Conservation (phyloP, 768 basidiomycete genomes). For the Tylopilus rubrobrunneus region DNA sequence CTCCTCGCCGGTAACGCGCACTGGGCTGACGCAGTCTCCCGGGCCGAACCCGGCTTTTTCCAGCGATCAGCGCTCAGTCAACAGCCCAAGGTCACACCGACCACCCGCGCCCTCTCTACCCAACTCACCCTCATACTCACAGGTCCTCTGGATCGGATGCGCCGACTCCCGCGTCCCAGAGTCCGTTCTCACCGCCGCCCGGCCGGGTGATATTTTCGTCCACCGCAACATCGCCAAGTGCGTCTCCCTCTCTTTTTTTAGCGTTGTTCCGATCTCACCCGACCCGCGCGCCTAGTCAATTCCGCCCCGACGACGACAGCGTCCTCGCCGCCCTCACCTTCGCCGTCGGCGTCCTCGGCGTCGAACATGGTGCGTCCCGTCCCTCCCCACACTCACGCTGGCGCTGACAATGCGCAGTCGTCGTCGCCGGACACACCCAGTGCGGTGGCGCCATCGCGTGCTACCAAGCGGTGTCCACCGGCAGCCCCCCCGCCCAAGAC, state of each 20-base stretch:
- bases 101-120: no score
- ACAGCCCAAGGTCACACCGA: slow-evolving; percentile 46
- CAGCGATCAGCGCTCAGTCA: slow-evolving; percentile 57
- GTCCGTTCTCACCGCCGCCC: slow-evolving; percentile 63
- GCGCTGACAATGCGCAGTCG: slow-evolving; percentile 40
- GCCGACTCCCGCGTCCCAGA: slow-evolving; percentile 89
- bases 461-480: slow-evolving; percentile 35
- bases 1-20: slow-evolving; percentile 53
- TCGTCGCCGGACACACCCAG: slow-evolving; percentile 78
- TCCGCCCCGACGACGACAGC: slow-evolving; percentile 68
- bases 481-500: background rate
- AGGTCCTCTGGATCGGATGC: slow-evolving; percentile 83
- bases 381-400: background rate
- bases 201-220: slow-evolving; percentile 85
- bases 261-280: no score
- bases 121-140: background rate
- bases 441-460: slow-evolving; percentile 76
- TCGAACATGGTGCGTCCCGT: slow-evolving; percentile 69
- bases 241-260: slow-evolving; percentile 11
- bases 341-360: slow-evolving; percentile 65
- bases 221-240: slow-evolving; percentile 90
- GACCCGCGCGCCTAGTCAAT: slow-evolving; percentile 47
- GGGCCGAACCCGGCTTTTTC: slow-evolving; percentile 63
- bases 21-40: slow-evolving; percentile 64
- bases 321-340: slow-evolving; percentile 70